Base-by-base conservation (phyloP, 768 basidiomycete genomes). In the Austroboletus eburneus region DNA sequence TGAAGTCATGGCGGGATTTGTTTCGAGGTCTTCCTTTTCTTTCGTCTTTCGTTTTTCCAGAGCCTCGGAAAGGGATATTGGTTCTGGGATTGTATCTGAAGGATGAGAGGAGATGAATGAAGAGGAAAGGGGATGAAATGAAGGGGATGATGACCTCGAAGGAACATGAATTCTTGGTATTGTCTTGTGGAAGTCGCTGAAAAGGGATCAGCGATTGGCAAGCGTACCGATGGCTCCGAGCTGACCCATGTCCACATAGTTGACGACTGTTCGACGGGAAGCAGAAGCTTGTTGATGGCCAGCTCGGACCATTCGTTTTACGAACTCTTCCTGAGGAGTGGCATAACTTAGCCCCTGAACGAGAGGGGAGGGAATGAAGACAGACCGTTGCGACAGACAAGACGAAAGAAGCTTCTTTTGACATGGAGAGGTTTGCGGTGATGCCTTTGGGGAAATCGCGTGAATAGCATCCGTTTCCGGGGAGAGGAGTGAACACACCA, bases 211-310 rank as follows among this genome's bases (percentile, higher is more conserved):
- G 42, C 23, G n/a, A 38, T 21, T 21, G 22, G 23, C 27, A 30
- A 21, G 23, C 37, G 18, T 30, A 46, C 25, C 32, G 35, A 17
- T 36, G 32, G 48, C 20, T 12, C 25, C 32, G 42, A 39, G 66
- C 80, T 46, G 51, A 91, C 90, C 83, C 74, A 91, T 77, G 62
- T 93, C 88, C 33, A 74, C 72, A 53, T 91, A 88, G 43, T 77
- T 75, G 10, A 91, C 71, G 18, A 67, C 71, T 46, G 72, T 76
- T 49, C 87, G 75, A 48, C 75, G 73, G 41, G 81, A 78, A 16
- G 73, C 70, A 48, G 69, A 69, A 9, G 87, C 86, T 58, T 83
- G 78, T 40, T 75, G 74, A 48, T 85, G 79, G 12, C 83, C 86
- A 21, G 83, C 81, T 62, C 79, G 78, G 16, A 80, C 75, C 59